Percentiles rank a stretch among this genome's conserved stretches.
phyloP scores from a whole-genome alignment of 352 stramenopile genomes.

The Plasmopara halstedii region DNA sequence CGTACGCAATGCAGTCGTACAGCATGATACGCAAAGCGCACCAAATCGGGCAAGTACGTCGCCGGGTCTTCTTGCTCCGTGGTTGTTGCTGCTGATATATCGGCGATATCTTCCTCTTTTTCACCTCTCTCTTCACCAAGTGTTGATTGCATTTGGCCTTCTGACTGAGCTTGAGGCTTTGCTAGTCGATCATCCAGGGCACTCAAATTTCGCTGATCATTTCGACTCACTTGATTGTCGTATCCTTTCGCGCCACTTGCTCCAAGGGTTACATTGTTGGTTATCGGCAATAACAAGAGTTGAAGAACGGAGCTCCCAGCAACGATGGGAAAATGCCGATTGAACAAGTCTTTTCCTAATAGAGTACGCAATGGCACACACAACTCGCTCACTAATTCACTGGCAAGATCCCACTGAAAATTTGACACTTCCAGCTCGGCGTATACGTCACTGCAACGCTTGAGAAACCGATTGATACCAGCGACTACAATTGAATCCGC shows the following conservation, averaged over 20 bases:
- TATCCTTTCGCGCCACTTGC: constrained; percentile 2
- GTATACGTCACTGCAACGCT: constrained; percentile 61
- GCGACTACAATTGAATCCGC: constrained; percentile 31
- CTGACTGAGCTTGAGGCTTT: constrained; percentile 15
- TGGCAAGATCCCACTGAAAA: constrained; percentile 72
- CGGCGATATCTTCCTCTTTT: not conserved
- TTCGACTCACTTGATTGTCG: constrained; percentile 4
- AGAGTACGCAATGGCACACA: constrained; percentile 49
- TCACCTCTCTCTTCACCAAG: constrained; percentile 4
- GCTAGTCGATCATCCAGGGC: constrained; percentile 25
- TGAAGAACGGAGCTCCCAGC: constrained; percentile 56
- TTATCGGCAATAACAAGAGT: constrained; percentile 49
- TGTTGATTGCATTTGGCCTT: constrained; percentile 2
- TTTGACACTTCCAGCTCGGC: constrained; percentile 67
- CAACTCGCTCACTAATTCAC: constrained; percentile 61
- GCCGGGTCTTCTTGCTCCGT: constrained; percentile 4
- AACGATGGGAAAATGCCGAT: constrained; percentile 46
- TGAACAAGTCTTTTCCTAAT: constrained; percentile 46
- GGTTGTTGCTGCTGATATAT: not conserved
- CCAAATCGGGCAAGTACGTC: constrained; percentile 31
- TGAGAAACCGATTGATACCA: constrained; percentile 53
- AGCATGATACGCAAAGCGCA: constrained; percentile 49
- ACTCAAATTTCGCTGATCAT: constrained; percentile 22
- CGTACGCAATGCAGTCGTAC: constrained; percentile 48
- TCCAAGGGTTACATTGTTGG: constrained; percentile 9